Conservation (phyloP, 441 rosid genomes). For the Cnidoscolus chayamansa region DNA sequence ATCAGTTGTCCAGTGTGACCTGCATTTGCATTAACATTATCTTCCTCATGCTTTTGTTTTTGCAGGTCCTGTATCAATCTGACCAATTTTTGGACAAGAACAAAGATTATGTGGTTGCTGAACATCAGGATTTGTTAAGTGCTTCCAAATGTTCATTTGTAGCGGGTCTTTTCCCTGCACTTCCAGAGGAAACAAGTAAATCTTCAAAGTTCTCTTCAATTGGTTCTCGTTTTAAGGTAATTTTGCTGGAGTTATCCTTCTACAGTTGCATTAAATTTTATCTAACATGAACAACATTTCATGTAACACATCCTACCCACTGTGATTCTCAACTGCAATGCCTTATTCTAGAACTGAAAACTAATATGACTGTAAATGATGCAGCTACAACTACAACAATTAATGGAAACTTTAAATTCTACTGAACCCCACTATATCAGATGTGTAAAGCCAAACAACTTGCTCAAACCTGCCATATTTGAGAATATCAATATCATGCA, state of each 20-base stretch:
- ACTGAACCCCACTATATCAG: constrained; percentile 97
- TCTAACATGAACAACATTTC: neutral
- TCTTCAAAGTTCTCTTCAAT: constrained; percentile 96
- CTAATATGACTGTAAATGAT: constrained; percentile 32
- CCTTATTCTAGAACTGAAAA: constrained; percentile 19
- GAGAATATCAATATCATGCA: constrained; percentile 98
- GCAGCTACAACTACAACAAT: constrained; percentile 84
- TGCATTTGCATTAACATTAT: constrained; percentile 11
- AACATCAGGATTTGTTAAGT: constrained; percentile 84
- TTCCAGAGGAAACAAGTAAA: constrained; percentile 84
- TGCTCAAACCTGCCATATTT: constrained; percentile 85
- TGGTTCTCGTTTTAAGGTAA: constrained; percentile 95
- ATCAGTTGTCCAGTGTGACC: neutral
- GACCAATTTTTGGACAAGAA: constrained; percentile 96
- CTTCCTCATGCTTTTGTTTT: constrained; percentile 13
- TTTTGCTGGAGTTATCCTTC: constrained; percentile 19
- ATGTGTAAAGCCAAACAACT: constrained; percentile 98
- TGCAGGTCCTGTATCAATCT: constrained; percentile 89
- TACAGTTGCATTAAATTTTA: neutral
- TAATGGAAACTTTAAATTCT: constrained; percentile 94
- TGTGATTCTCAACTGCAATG: constrained; percentile 9
- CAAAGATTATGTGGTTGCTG: constrained; percentile 97
- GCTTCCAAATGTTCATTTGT: constrained; percentile 85
- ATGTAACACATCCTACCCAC: neutral
- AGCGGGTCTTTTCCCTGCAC: constrained; percentile 87